Percentiles rank a stretch among this genome's conserved stretches.
Evolutionary conservation across 2,329 filamentous ascomycete species (phyloP).

Genomic region (Sodiomyces alkalinus): DNA sequence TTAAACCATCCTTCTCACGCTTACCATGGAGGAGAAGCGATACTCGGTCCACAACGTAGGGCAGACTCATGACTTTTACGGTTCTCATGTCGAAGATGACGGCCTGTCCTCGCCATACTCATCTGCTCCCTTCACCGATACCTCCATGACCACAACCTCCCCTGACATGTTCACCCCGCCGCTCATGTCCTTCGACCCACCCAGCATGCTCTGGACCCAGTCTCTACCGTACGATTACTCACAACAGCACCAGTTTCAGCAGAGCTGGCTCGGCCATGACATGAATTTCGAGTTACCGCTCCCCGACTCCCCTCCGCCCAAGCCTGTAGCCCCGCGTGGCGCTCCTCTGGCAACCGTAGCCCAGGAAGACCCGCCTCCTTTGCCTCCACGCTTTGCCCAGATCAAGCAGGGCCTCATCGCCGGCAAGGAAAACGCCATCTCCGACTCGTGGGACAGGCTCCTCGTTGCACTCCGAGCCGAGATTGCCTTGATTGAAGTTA

Average conservation of each 20-base stretch:
- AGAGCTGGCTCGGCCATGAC: conserved; percentile 1
- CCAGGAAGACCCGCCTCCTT: conserved; percentile 21
- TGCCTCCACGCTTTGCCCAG: conserved; percentile 41
- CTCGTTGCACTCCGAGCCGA: conserved; percentile 34
- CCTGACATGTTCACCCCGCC: conserved; percentile 4
- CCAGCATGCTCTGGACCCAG: conserved; percentile 8
- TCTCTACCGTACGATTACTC: conserved; percentile 5
- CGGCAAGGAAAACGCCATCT: conserved; percentile 37
- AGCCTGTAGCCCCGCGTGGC: not conserved
- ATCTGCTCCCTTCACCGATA: not conserved
- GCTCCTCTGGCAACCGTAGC: not conserved
- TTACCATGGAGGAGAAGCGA: too few relatives aligned
- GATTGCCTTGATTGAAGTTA: conserved; percentile 33
- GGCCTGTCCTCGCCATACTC: not conserved
- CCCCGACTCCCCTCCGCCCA: not conserved
- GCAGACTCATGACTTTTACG: too few relatives aligned
- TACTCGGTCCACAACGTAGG: too few relatives aligned
- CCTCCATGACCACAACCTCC: conserved; percentile 4
- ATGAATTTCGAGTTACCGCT: conserved; percentile 1
- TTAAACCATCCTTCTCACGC: too few relatives aligned
- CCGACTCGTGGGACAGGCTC: conserved; percentile 39
- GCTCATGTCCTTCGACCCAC: conserved; percentile 7
- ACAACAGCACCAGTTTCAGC: conserved; percentile 2
- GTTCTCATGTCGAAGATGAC: too few relatives aligned
- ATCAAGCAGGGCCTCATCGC: conserved; percentile 39